Percentiles rank a stretch among this genome's conserved stretches.
These are phyloP conservation scores for Stagonosporopsis tanaceti DNA, from an alignment of 2,329 filamentous ascomycete genomes.

Conservation along the genomic window DNA sequence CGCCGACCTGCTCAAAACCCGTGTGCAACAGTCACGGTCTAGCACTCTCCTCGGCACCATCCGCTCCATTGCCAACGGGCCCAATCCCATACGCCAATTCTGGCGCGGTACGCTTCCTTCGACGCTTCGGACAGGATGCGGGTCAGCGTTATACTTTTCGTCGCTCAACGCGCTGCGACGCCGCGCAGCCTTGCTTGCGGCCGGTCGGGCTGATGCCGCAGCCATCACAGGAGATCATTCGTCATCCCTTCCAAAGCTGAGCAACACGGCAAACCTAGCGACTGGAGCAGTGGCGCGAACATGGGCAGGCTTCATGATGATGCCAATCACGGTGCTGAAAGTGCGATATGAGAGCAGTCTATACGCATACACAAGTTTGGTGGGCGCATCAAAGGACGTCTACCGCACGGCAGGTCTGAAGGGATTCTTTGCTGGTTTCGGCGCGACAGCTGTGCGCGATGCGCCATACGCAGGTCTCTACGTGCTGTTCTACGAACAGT, in stretches of 20 bases:
- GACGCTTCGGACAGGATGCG: slow-evolving; percentile 90
- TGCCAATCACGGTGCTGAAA: slow-evolving; percentile 96
- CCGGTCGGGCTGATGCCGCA: slow-evolving; percentile 24
- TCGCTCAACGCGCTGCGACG: slow-evolving; percentile 85
- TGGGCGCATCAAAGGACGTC: slow-evolving; percentile 78
- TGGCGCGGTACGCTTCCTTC: slow-evolving; percentile 95
- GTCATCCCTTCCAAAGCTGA: slow-evolving; percentile 81
- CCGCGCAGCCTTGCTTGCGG: slow-evolving; percentile 56
- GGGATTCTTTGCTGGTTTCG: slow-evolving; percentile 93
- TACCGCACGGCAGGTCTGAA: slow-evolving; percentile 73
- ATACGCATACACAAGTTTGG: slow-evolving; percentile 82
- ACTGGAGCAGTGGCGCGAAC: slow-evolving; percentile 86
- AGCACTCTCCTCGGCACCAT: slow-evolving; percentile 73
- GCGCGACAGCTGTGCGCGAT: slow-evolving; percentile 90
- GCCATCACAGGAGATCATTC: slow-evolving; percentile 54
- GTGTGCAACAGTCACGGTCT: slow-evolving; percentile 85
- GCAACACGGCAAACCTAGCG: slow-evolving; percentile 82
- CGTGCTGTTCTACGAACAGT: slow-evolving; percentile 89
- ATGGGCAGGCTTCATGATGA: slow-evolving; percentile 87
- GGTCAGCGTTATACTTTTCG: slow-evolving; percentile 93
- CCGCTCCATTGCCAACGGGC: slow-evolving; percentile 71
- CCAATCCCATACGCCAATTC: slow-evolving; percentile 73
- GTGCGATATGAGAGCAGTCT: slow-evolving; percentile 91
- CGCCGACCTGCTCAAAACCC: slow-evolving; percentile 94
- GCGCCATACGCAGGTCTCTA: slow-evolving; percentile 97